Conservation (phyloP, 2,329 filamentous ascomycete species). For the Magnaporthiopsis incrustans region DNA sequence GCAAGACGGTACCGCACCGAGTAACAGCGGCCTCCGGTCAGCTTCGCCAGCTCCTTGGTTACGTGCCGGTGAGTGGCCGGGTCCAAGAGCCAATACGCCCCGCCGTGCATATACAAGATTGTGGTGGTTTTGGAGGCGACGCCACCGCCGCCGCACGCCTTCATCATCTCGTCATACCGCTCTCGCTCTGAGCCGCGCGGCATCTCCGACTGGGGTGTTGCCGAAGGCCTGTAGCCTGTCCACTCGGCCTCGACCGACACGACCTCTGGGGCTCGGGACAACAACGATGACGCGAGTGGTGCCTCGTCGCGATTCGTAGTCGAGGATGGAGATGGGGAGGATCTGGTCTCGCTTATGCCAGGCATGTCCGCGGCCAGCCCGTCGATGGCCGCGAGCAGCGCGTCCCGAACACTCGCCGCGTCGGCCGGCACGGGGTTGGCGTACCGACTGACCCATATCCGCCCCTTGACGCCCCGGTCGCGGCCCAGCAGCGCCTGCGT, state of each 20-base stretch:
- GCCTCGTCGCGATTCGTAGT: background rate
- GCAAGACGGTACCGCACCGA: constrained; percentile 67
- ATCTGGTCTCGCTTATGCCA: constrained; percentile 13
- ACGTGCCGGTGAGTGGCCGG: constrained; percentile 56
- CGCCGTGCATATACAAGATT: constrained; percentile 68
- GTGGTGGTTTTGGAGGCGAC: constrained; percentile 36
- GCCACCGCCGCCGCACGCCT: constrained; percentile 37
- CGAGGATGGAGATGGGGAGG: background rate
- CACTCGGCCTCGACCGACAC: constrained; percentile 62
- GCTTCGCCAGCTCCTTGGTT: constrained; percentile 53
- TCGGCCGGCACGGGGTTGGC: constrained; percentile 51
- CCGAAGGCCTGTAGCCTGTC: constrained; percentile 60
- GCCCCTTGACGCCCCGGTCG: constrained; percentile 65
- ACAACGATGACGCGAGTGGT: constrained; percentile 1
- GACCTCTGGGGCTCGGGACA: constrained; percentile 38
- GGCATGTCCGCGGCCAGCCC: constrained; percentile 32
- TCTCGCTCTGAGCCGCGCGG: constrained; percentile 53
- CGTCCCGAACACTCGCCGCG: constrained; percentile 41
- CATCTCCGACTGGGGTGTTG: constrained; percentile 37
- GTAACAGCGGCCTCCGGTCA: constrained; percentile 60
- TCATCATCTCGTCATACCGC: constrained; percentile 60
- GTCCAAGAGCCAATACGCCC: constrained; percentile 66
- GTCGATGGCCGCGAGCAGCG: constrained; percentile 50
- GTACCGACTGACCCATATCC: constrained; percentile 73
- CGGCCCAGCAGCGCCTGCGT: constrained; percentile 55